Conservation (phyloP, 225 moss, liverwort and hornwort species). For the Pleurozium schreberi region DNA sequence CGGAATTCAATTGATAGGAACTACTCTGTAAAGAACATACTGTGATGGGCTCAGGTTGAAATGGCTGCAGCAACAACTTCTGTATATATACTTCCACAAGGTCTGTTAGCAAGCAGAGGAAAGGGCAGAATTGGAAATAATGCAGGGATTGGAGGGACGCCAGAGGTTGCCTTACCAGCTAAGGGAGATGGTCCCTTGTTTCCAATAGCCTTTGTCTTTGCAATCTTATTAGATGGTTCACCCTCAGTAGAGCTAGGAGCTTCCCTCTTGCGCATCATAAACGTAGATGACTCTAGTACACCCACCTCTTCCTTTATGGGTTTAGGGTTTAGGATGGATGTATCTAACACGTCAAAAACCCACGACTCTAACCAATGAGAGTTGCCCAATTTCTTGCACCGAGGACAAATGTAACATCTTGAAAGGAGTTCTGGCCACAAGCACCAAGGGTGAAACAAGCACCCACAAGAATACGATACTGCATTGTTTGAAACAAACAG, state of each 20-base stretch:
- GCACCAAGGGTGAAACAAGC: background rate
- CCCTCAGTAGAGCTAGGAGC: too few relatives aligned
- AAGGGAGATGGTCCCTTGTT: background rate
- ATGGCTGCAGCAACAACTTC: background rate
- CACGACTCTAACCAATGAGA: background rate
- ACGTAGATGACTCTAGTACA: accelerated
- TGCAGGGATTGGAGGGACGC: accelerated
- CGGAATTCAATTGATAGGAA: background rate
- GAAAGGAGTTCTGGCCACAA: background rate
- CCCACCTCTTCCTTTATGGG: accelerated
- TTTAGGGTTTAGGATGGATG: accelerated
- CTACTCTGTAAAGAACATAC: too few relatives aligned
- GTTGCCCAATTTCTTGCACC: background rate
- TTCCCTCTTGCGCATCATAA: background rate
- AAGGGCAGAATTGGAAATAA: accelerated
- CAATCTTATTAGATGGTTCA: too few relatives aligned
- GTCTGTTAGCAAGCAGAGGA: background rate
- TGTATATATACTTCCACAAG: background rate
- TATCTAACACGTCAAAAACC: background rate
- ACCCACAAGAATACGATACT: background rate
- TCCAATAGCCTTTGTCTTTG: too few relatives aligned
- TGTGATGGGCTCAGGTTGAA: too few relatives aligned
- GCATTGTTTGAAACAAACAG: background rate
- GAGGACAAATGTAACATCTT: background rate
- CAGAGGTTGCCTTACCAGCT: background rate